phyloP scores from a whole-genome alignment of 345 rosid species.

The Carallia brachiata region DNA sequence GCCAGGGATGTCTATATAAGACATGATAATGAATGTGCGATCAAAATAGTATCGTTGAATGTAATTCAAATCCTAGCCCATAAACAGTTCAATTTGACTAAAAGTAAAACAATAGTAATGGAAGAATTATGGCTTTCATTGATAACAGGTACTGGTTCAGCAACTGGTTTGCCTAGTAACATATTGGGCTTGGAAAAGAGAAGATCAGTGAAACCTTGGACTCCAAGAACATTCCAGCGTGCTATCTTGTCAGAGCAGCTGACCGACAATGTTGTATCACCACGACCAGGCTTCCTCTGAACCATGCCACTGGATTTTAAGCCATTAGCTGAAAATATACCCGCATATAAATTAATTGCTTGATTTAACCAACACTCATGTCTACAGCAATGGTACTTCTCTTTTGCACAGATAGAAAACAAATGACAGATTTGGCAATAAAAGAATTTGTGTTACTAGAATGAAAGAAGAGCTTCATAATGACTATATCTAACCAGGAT shows the following conservation, averaged over 20 bases:
- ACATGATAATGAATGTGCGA: not conserved
- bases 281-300: slow-evolving; percentile 96
- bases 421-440: no score
- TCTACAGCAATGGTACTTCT: not conserved
- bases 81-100: no score
- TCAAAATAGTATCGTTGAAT: not conserved
- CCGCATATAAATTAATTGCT: slow-evolving; percentile 9
- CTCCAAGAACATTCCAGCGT: slow-evolving; percentile 88
- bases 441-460: no score
- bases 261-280: slow-evolving; percentile 81
- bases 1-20: not conserved
- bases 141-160: not conserved
- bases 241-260: slow-evolving; percentile 92
- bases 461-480: no score
- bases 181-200: not conserved
- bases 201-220: slow-evolving; percentile 57
- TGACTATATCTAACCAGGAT: no score
- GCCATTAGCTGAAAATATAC: slow-evolving; percentile 37
- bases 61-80: no score
- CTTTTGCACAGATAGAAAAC: not conserved
- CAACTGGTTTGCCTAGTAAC: not conserved
- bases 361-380: slow-evolving; percentile 7
- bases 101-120: no score
- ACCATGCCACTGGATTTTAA: slow-evolving; percentile 45
- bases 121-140: no score